phyloP scores from a whole-genome alignment of 495 filamentous ascomycete species.

The Corynascus novoguineensis region DNA sequence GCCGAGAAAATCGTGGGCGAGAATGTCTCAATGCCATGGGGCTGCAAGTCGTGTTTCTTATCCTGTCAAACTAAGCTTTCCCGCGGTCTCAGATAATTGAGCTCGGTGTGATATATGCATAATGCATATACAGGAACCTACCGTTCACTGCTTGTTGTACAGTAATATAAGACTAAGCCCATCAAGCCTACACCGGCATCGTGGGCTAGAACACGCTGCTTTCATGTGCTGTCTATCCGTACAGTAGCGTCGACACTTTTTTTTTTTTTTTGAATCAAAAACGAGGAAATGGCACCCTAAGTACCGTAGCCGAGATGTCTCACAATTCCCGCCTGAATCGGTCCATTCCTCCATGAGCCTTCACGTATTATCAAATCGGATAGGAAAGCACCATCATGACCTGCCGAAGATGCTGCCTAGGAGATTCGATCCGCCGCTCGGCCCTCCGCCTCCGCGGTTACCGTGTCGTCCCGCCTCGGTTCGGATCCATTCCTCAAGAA shows the following conservation, averaged over 20 bases:
- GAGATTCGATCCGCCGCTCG: constrained; percentile 20
- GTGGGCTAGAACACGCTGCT: background rate
- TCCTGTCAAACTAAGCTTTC: too few relatives aligned
- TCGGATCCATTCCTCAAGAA: constrained; percentile 56
- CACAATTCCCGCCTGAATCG: too few relatives aligned
- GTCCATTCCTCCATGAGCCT: too few relatives aligned
- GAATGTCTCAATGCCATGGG: background rate
- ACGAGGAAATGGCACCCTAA: too few relatives aligned
- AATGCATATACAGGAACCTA: background rate
- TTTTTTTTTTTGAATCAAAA: too few relatives aligned
- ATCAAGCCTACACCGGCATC: background rate
- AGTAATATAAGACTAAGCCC: too few relatives aligned
- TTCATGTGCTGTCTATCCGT: background rate
- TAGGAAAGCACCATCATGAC: background rate
- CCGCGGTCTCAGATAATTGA: background rate
- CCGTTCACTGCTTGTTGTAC: background rate
- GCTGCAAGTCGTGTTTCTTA: too few relatives aligned
- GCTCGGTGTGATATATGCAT: background rate
- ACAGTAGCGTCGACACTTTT: too few relatives aligned
- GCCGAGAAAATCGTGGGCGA: too few relatives aligned
- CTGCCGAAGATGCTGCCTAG: constrained; percentile 37
- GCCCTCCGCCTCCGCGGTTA: constrained; percentile 41
- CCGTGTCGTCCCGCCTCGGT: constrained; percentile 49
- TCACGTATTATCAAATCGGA: background rate
- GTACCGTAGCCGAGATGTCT: too few relatives aligned